A percentile compares a stretch with the other conserved stretches of the same genome.
Conservation (phyloP, 2,329 filamentous ascomycete genomes). For the Lithohypha guttulata region DNA sequence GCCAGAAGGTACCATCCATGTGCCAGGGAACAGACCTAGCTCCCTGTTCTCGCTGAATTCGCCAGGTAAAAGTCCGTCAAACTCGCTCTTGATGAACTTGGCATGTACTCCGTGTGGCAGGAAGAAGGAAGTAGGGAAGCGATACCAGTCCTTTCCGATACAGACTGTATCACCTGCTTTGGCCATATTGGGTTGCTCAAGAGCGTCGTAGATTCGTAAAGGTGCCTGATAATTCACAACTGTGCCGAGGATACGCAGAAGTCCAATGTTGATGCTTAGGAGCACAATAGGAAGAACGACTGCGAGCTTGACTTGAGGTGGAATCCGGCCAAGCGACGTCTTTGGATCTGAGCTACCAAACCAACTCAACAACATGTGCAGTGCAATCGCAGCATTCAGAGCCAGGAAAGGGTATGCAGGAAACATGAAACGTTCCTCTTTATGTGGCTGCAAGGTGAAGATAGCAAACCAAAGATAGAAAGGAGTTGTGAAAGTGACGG, state of each 20-base stretch:
- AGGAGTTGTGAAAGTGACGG: constrained; percentile 65
- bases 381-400: constrained; percentile 72
- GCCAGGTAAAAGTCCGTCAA: constrained; percentile 76
- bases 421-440: constrained; percentile 98
- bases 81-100: constrained; percentile 86
- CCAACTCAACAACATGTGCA: constrained; percentile 68
- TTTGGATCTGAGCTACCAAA: constrained; percentile 61
- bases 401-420: constrained; percentile 84
- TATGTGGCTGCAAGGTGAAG: constrained; percentile 87
- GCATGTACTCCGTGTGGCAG: constrained; percentile 71
- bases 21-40: constrained; percentile 68
- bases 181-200: constrained; percentile 36
- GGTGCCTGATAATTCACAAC: constrained; percentile 78
- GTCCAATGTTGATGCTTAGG: constrained; percentile 52
- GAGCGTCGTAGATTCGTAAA: constrained; percentile 47
- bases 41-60: constrained; percentile 66
- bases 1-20: constrained; percentile 67
- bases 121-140: constrained; percentile 88
- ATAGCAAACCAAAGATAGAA: constrained; percentile 93
- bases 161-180: constrained; percentile 62
- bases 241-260: constrained; percentile 64
- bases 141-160: constrained; percentile 95
- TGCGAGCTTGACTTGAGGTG: constrained; percentile 60
- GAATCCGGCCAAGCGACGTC: constrained; percentile 59
- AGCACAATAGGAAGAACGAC: constrained; percentile 37